Evolutionary conservation across 2,329 filamentous ascomycete genomes (phyloP), one percentile per base, ranked within the genome.

Genomic region (Claviceps fusiformis): DNA sequence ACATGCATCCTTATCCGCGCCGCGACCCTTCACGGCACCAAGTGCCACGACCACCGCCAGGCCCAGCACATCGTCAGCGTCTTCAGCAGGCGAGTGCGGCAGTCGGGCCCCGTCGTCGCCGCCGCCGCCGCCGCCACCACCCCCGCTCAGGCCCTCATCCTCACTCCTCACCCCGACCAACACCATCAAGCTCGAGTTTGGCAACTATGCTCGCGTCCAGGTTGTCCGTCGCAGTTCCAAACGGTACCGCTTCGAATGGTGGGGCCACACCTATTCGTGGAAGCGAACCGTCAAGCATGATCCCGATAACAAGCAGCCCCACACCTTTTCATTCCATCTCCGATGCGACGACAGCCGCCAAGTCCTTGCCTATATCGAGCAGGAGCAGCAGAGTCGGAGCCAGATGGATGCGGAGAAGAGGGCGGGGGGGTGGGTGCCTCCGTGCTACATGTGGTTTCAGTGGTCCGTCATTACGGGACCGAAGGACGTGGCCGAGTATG

Each of bases 151-250:
- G 8, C 35, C 35, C 35, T 64, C 65, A 53, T 64, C 64, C 43
- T 57, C 62, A 67, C 24, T 68, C 29, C 72, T 70, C 54, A 64
- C 75, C 48, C 81, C 87, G 19, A 87, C 85, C 56, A 89, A 95
- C 68, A 85, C 80, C 41, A 87, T 92, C 67, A 88, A 90, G 70
- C 79, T 98, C 39, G 92, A 97, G 67, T 98, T 96, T 68, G 95
- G 89, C 61, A 98, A 97, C 73, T 98, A 98, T 67, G 92, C 92
- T 2, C 89, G 93, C 62, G 83, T 97, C 45, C 87, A 95, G 60
- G 73, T 98, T 52, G 83, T 80, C 61, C 82, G 88, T 52, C 83
- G 81, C 61, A 74, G 77, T 48, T 77, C 77, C 59, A 92, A 90
- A 71, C 80, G 82, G 58, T 97, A 96, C 68, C 87, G 90, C 55